Evolutionary conservation across 352 stramenopile species (phyloP).

Genomic region (Elongisporangium undulatum): DNA sequence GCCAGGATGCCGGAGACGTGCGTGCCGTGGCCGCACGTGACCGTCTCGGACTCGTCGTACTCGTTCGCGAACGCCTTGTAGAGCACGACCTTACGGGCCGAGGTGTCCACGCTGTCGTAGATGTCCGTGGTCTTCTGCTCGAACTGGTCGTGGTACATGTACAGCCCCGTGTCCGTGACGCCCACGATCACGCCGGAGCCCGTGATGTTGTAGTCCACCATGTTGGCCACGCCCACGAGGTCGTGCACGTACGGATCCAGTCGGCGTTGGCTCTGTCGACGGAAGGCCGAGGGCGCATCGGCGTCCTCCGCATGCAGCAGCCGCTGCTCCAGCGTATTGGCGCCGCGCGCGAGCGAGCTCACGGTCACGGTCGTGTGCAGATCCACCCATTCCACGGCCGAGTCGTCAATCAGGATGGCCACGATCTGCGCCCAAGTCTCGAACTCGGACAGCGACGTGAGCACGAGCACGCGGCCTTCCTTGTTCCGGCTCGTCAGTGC

Average conservation of each 20-base stretch:
- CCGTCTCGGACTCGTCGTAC: slow-evolving; percentile 52
- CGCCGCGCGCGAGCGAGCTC: slow-evolving; percentile 22
- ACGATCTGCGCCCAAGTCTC: slow-evolving; percentile 48
- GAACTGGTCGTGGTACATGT: slow-evolving; percentile 81
- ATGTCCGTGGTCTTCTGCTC: slow-evolving; percentile 47
- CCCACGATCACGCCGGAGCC: slow-evolving; percentile 59
- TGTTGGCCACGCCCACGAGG: slow-evolving; percentile 43
- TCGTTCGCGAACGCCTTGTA: slow-evolving; percentile 78
- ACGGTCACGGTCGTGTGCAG: slow-evolving; percentile 39
- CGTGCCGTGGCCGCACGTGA: slow-evolving; percentile 82
- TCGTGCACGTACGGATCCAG: slow-evolving; percentile 55
- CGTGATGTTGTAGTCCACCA: slow-evolving; percentile 63
- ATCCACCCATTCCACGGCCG: slow-evolving; percentile 74
- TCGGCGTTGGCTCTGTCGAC: slow-evolving; percentile 17
- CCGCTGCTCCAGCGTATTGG: slow-evolving; percentile 31
- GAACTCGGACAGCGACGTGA: slow-evolving; percentile 49
- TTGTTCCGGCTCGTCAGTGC: slow-evolving; percentile 16
- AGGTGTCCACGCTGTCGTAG: slow-evolving; percentile 48
- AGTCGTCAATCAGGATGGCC: slow-evolving; percentile 43
- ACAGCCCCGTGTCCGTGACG: slow-evolving; percentile 72
- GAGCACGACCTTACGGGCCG: slow-evolving; percentile 74
- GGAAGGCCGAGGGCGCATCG: background rate
- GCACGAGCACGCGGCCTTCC: slow-evolving; percentile 24
- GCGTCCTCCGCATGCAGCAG: slow-evolving; percentile 12
- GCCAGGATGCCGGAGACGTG: slow-evolving; percentile 83